Evolutionary conservation across 225 moss, liverwort and hornwort genomes (phyloP).

Genomic region (Polytrichum formosum): DNA sequence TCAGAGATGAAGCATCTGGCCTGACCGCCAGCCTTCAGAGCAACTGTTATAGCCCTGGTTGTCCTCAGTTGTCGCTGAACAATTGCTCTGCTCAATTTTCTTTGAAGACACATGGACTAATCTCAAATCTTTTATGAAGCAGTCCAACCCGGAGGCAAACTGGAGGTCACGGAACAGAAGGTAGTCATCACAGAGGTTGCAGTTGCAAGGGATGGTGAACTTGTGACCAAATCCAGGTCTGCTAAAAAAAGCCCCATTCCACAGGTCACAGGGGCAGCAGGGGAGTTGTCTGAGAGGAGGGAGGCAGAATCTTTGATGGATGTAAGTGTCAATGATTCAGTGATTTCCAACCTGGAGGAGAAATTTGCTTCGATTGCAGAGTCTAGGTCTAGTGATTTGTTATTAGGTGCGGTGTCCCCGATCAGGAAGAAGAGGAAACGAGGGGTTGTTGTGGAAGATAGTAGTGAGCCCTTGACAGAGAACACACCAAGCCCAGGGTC

Average conservation of each 20-base stretch:
- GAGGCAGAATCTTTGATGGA: constrained; percentile 42
- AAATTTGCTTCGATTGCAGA: constrained; percentile 71
- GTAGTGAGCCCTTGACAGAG: constrained; percentile 7
- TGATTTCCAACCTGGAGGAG: constrained; percentile 70
- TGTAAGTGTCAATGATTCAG: constrained; percentile 61
- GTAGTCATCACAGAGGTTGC: constrained; percentile 18
- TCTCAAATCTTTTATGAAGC: constrained; percentile 57
- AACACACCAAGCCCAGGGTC: constrained; percentile 8
- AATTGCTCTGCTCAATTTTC: constrained; percentile 1
- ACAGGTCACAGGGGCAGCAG: constrained; percentile 6
- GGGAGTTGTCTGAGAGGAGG: constrained; percentile 25
- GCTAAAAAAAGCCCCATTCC: constrained; percentile 14
- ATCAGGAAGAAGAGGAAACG: constrained; percentile 61
- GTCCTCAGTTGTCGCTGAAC: constrained; percentile 6
- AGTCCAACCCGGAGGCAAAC: constrained; percentile 48
- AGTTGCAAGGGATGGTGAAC: constrained; percentile 26
- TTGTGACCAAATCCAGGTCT: constrained; percentile 26
- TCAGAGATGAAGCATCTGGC: constrained; percentile 29
- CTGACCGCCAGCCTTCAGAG: constrained; percentile 15
- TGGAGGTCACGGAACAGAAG: constrained; percentile 33
- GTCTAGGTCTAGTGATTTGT: constrained; percentile 28
- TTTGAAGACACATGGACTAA: constrained; percentile 46
- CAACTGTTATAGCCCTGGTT: constrained; percentile 23
- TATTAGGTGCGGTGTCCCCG: constrained; percentile 18
- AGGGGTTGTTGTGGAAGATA: constrained; percentile 27